Base-by-base conservation (phyloP, 2,329 filamentous ascomycete genomes). In the Aspergillus transmontanensis region DNA sequence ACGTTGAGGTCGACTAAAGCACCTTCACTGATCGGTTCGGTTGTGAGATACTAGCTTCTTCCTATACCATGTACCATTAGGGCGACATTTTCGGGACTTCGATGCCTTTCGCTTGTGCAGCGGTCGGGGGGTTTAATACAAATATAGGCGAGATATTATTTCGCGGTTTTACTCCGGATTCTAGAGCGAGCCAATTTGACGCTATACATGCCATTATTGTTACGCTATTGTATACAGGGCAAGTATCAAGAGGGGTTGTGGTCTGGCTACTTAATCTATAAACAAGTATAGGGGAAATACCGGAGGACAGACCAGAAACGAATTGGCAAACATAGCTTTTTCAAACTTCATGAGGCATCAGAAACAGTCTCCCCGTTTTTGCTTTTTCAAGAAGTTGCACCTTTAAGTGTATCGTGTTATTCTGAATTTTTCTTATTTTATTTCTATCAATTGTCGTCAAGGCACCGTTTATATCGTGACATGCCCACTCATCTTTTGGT, bases 1-100 rank as follows among this genome's bases (percentile, higher is more conserved):
- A 79, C 59, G 74, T 82, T 51, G 79, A 80, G 59, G 79, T 81
- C 55, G 77, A 81, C 64, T 82, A 74, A 73, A 65, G 23, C 19
- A 39, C 46, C 39, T 63, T 45, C 11, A 26, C 26, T n/a, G 19
- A 32, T 39, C 36, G 34, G 34, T 32, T 23, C 21, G 26, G 28
- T 51, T 51, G 16, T 51, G 48, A 14, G 28, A 51, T 21, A 23
- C 48, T 12, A 21, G 28, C 10, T 21, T 32, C 28, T 26, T 51
- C 28, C 19, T 58, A 41, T 39, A n/a, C 30, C 11, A 21, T 28
- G 32, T 28, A 53, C 43, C 6, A 16, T 21, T 21, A 14, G 16
- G 21, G 7, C 12, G 16, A 2, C 16, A 4, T 10, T 32, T 10
- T 23, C 2, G 14, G 46, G 7, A 16, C 46, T 16, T n/a, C 6